Conservation (phyloP, 441 rosid species). For the Biscutella laevigata region DNA sequence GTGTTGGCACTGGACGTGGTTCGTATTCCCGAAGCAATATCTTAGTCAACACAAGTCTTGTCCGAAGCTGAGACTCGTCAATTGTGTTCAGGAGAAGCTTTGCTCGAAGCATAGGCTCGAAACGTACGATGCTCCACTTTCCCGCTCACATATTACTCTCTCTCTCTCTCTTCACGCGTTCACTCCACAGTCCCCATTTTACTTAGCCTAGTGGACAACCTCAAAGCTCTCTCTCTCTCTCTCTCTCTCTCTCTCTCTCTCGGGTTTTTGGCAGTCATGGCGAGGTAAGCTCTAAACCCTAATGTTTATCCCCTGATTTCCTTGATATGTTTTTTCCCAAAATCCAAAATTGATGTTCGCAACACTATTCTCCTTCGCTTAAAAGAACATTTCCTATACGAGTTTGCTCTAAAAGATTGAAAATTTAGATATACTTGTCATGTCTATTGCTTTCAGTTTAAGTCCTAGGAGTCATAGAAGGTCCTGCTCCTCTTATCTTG, state of each 20-base stretch:
- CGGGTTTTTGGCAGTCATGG: slow-evolving; percentile 30
- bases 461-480: background rate
- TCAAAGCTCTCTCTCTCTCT: background rate
- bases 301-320: background rate
- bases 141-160: slow-evolving; percentile 39
- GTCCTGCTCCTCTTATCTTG: too few relatives aligned
- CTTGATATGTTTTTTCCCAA: background rate
- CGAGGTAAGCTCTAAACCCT: slow-evolving; percentile 36
- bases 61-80: background rate
- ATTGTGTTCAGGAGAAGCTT: slow-evolving; percentile 14
- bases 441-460: background rate
- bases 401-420: background rate
- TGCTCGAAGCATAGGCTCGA: slow-evolving; percentile 30
- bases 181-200: slow-evolving; percentile 18
- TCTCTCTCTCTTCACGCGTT: slow-evolving; percentile 24
- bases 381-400: background rate
- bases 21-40: slow-evolving; percentile 9
- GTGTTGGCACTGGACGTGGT: background rate
- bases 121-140: slow-evolving; percentile 26
- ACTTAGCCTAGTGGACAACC: slow-evolving; percentile 37
- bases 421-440: background rate
- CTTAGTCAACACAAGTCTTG: slow-evolving; percentile 28
- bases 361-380: too few relatives aligned
- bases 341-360: background rate
- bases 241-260: slow-evolving; percentile 2